Conservation (phyloP, 257 asterid species). For the Coffea canephora region DNA sequence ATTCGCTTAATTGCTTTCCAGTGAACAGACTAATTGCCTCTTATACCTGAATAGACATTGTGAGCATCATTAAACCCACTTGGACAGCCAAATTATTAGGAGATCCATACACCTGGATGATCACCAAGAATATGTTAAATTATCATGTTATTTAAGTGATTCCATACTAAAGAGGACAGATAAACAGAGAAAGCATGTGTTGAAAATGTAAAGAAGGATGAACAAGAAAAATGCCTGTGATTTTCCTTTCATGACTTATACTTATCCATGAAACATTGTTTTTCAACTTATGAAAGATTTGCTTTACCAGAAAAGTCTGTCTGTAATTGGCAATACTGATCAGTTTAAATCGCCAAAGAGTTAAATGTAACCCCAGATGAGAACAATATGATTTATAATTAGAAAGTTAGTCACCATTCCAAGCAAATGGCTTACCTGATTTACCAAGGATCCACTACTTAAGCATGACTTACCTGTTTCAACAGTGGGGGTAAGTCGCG, state of each 20-base stretch:
- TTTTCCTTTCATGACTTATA: background rate
- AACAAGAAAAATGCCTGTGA: background rate
- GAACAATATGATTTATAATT: background rate
- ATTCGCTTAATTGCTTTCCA: background rate
- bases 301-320: background rate
- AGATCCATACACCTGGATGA: constrained; percentile 1
- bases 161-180: background rate
- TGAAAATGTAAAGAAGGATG: background rate
- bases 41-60: constrained; percentile 3
- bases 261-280: background rate
- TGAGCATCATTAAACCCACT: constrained; percentile 3
- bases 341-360: background rate
- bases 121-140: background rate
- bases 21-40: background rate
- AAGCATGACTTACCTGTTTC: constrained; percentile 7
- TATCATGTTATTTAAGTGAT: background rate
- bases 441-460: too few relatives aligned
- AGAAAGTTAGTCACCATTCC: background rate
- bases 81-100: background rate
- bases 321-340: background rate
- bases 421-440: background rate
- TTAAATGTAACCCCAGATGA: background rate
- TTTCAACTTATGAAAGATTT: background rate
- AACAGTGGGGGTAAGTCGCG: constrained; percentile 12
- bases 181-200: background rate